Base-by-base conservation (phyloP, 1,139 yeast genomes). In the Hyphopichia pseudoburtonii region DNA sequence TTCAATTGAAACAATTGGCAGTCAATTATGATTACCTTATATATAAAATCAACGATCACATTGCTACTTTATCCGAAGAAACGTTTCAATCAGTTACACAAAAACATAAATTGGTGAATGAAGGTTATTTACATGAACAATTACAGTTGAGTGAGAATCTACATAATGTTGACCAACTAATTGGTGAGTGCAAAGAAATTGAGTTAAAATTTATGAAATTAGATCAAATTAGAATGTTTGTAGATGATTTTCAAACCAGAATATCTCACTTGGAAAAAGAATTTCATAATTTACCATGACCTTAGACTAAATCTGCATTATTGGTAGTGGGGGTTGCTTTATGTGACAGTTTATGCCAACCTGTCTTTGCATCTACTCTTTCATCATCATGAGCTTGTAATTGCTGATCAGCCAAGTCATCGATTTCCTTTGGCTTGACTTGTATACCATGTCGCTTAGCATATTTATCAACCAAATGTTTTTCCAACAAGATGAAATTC, bases 161-260 rank as follows among this genome's bases (percentile, higher is more conserved):
- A 33, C 54, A 53, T 1, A 58, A 59, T 9, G 66, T 79, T 3
- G 73, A 73, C 29, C 40, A 42, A 2, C 42, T 85, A 12, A 43
- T 82, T 16, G 48, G 51, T 5, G 61, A 73, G 29, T 83, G 90
- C 46, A 73, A 74, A 29, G 73, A 70, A 12, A 50, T 86, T 17
- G 86, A 84, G 46, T 52, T 60, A 41, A 86, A 84, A 45, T 80
- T 86, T 43, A 67, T 76, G 53, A 85, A 83, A 58, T 54, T 87
- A 38, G 82, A 82, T 42, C 95, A 86, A 51, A 66, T 87, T 34
- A 69, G 66, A 28, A 48, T 59, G 37, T 81, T 84, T 47, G 62
- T 69, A 11, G 55, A 53, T 6, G 74, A 65, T 28, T 72, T 72
- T 44, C 62, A 63, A 42, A 36, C 35, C 14, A 43, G 77, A 33